These are phyloP conservation scores for Corrigiola litoralis DNA, from an alignment of 179 eudicot species.

Conservation along the genomic window DNA sequence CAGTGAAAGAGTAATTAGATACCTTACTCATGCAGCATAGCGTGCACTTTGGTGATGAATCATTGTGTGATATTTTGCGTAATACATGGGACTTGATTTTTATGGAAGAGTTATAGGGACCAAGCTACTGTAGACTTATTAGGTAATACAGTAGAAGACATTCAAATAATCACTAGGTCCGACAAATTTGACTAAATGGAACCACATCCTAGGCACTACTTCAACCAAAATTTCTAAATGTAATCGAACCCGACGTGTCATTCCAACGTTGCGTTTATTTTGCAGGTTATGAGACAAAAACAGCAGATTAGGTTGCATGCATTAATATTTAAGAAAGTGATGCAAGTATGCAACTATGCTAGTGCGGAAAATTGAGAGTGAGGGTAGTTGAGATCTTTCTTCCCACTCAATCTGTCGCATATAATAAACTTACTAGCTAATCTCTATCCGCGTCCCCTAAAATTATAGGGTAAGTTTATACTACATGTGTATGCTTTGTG, in stretches of 20 bases:
- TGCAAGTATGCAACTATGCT: neutral
- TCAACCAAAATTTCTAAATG: constrained; percentile 4
- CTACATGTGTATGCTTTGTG: no score
- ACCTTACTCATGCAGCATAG: neutral
- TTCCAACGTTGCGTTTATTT: neutral
- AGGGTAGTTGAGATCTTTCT: constrained; percentile 20
- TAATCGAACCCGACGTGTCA: constrained; percentile 2
- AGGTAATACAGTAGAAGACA: neutral
- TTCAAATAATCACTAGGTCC: constrained; percentile 7
- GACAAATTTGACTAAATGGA: constrained; percentile 21
- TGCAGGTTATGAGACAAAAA: neutral
- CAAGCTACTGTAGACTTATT: constrained; percentile 8
- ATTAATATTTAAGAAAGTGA: neutral
- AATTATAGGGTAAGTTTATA: no score
- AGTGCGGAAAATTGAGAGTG: constrained; percentile 6
- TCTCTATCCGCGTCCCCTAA: no score
- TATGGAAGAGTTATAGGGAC: neutral
- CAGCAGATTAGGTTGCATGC: constrained; percentile 11
- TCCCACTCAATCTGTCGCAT: constrained; percentile 4
- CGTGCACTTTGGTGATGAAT: neutral
- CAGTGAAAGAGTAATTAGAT: neutral
- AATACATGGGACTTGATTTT: neutral
- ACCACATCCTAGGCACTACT: neutral
- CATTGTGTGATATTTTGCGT: neutral
- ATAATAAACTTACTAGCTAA: neutral